A percentile compares a stretch with the other conserved stretches of the same genome.
phyloP scores from a whole-genome alignment of 1,139 yeast species.

The Yueomyces sp. region DNA sequence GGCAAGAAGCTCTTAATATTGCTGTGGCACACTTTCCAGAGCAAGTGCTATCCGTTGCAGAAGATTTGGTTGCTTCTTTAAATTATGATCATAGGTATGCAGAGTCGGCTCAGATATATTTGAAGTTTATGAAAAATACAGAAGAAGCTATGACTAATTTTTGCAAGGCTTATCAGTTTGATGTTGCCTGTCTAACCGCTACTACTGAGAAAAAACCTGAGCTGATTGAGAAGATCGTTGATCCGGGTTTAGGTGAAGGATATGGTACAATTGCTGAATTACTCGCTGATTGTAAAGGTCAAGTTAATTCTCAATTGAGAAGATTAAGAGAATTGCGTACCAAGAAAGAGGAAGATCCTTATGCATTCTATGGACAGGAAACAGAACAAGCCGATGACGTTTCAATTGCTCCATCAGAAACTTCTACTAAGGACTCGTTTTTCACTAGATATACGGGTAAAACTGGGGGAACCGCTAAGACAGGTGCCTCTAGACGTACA shows the following conservation, averaged over 20 bases:
- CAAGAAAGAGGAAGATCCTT: slow-evolving; percentile 76
- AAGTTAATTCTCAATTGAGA: slow-evolving; percentile 67
- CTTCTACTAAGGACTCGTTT: slow-evolving; percentile 85
- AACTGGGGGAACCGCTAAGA: slow-evolving; percentile 88
- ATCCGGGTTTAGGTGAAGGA: slow-evolving; percentile 70
- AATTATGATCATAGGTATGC: slow-evolving; percentile 60
- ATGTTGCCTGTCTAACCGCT: slow-evolving; percentile 63
- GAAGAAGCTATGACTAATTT: slow-evolving; percentile 52
- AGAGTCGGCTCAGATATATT: slow-evolving; percentile 76
- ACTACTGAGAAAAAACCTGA: slow-evolving; percentile 31
- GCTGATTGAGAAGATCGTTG: slow-evolving; percentile 47
- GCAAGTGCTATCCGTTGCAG: slow-evolving; percentile 35
- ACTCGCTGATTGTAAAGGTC: slow-evolving; percentile 82
- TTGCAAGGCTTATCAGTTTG: slow-evolving; percentile 67
- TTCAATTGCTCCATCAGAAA: slow-evolving; percentile 88
- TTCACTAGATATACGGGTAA: slow-evolving; percentile 94
- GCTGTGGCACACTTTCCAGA: slow-evolving; percentile 32
- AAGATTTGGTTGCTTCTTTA: slow-evolving; percentile 44
- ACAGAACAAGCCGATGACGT: slow-evolving; percentile 83
- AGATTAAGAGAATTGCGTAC: slow-evolving; percentile 75
- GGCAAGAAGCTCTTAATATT: slow-evolving; percentile 75
- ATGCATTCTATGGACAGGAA: slow-evolving; percentile 66
- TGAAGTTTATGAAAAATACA: slow-evolving; percentile 45
- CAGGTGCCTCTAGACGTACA: slow-evolving; percentile 89
- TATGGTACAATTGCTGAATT: slow-evolving; percentile 81